Evolutionary conservation across 176 grass and related monocot species (phyloP), one percentile per base, ranked within the genome.

Genomic region (Carex scoparia): DNA sequence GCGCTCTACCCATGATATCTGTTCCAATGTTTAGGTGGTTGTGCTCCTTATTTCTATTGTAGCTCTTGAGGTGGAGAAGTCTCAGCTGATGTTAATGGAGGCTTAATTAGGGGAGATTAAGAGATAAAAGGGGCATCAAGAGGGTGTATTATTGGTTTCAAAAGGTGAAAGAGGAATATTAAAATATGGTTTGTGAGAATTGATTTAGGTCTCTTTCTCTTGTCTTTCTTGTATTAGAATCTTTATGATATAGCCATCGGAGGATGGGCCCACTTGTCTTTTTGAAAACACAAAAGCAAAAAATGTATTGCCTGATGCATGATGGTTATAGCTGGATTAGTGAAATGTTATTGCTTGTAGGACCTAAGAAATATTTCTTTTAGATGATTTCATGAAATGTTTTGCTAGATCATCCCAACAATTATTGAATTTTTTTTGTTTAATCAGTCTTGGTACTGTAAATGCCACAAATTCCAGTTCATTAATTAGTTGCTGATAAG

Each of bases 201-300:
- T 86, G 89, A 91, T 91, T 86, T 88, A 76, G 86, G 89, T 94
- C 86, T 94, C 88, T 90, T 92, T 90, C 92, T 92, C 86, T 94
- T 97, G 89, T 90, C 90, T 94, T 87, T 81, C 88, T 92, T 94
- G 88, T 88, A 90, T 88, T 89, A 94, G 94, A 97, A 97, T 97
- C 94, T 97, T 90, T 77, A 91, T 95, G 88, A 83, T 82, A 89
- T 88, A 83, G 67, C 82, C 87, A 89, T 88, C 86, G 87, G 70
- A 84, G 51, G 37, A 35, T 30, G 38, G 85, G 18, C 33, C 51
- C 18, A 0, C 38, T 44, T 69, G 48, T 78, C 74, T 78, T 78
- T 78, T 78, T 56, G 19, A 15, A 78, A 55, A 77, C 35, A 12
- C 0, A 55, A 55, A 31, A 2, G 0, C 13, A 78, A 78, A 78